Evolutionary conservation across 768 basidiomycete species (phyloP).

Genomic region (Xerocomellus intermedius): DNA sequence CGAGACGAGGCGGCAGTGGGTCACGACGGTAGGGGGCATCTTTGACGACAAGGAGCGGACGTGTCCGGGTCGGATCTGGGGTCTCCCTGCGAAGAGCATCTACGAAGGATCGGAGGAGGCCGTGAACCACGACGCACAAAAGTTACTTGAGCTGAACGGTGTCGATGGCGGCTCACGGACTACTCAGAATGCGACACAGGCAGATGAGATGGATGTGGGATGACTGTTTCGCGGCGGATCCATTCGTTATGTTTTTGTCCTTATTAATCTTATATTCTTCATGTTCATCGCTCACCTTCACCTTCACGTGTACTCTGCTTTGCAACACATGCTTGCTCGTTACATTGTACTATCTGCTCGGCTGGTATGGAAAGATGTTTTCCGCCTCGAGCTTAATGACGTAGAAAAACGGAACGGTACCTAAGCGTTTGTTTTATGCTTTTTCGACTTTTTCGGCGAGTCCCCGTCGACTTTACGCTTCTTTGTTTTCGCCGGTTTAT

Average conservation of each 20-base stretch:
- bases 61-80: constrained; percentile 68
- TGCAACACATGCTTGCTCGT: constrained; percentile 23
- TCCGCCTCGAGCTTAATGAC: constrained; percentile 4
- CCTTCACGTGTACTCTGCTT: constrained; percentile 25
- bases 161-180: constrained; percentile 29
- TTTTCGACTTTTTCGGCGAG: constrained; percentile 48
- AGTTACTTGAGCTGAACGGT: constrained; percentile 20
- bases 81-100: constrained; percentile 72
- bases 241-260: constrained; percentile 5
- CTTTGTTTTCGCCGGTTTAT: constrained; percentile 15
- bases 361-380: constrained; percentile 7
- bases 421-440: constrained; percentile 34
- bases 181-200: constrained; percentile 45
- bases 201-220: constrained; percentile 70
- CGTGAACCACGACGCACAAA: constrained; percentile 39
- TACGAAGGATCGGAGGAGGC: constrained; percentile 75
- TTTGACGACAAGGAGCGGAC: constrained; percentile 73
- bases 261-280: constrained; percentile 31
- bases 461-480: constrained; percentile 52
- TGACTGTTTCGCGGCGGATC: constrained; percentile 28
- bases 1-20: constrained; percentile 75
- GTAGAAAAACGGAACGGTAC: not conserved
- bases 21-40: constrained; percentile 67
- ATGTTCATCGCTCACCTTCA: constrained; percentile 25
- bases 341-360: constrained; percentile 19